A percentile compares a stretch with the other conserved stretches of the same genome.
phyloP scores from a whole-genome alignment of 768 basidiomycete species.

The Leucocoprinus leucothites region DNA sequence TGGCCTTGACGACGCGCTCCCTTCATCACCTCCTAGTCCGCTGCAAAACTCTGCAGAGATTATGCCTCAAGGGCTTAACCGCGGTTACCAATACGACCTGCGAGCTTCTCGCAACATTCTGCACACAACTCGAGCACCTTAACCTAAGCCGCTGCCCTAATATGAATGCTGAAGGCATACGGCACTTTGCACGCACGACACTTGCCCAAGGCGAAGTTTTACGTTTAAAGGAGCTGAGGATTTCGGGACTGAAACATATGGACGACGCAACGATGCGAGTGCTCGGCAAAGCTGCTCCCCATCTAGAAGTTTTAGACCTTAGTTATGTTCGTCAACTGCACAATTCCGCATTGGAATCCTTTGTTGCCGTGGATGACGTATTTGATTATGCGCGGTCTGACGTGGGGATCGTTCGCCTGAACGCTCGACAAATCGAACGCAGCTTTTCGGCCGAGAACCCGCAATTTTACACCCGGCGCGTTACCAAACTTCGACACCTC shows the following conservation, averaged over 20 bases:
- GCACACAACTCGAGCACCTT: conserved; percentile 52
- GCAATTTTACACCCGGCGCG: conserved; percentile 47
- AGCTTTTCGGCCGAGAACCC: conserved; percentile 44
- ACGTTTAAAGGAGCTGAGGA: conserved; percentile 55
- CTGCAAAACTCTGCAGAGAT: conserved; percentile 53
- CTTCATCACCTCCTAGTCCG: conserved; percentile 68
- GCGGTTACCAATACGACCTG: conserved; percentile 76
- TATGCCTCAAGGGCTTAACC: conserved; percentile 66
- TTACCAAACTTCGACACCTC: conserved; percentile 72
- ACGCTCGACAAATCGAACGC: conserved; percentile 63
- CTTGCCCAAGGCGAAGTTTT: conserved; percentile 45
- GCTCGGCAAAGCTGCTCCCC: conserved; percentile 66
- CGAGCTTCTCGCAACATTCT: conserved; percentile 58
- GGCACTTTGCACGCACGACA: conserved; percentile 40
- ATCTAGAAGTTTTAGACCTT: conserved; percentile 77
- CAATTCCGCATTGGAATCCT: conserved; percentile 73
- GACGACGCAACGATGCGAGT: conserved; percentile 59
- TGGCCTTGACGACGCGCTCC: conserved; percentile 57
- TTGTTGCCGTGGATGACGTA: conserved; percentile 52
- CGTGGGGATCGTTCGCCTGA: conserved; percentile 46
- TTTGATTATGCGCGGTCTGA: conserved; percentile 29
- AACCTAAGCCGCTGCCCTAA: conserved; percentile 72
- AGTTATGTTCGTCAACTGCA: conserved; percentile 70
- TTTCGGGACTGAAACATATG: conserved; percentile 65
- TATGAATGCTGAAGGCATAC: conserved; percentile 64